Evolutionary conservation across 2,329 filamentous ascomycete genomes (phyloP).

Genomic region (Pseudogymnoascus sp.): DNA sequence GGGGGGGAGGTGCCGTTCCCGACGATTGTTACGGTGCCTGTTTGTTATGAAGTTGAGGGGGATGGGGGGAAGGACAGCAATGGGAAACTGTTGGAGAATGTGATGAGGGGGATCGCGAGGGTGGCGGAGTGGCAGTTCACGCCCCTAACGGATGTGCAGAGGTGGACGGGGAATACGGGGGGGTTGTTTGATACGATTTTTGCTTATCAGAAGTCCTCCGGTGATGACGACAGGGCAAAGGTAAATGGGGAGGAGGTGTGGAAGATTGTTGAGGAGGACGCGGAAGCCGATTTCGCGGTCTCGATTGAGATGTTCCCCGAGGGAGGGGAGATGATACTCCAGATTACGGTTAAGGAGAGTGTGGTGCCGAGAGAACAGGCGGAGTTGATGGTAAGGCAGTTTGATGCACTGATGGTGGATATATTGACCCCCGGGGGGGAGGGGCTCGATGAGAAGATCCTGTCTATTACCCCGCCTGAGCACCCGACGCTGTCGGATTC

Average conservation of each 20-base stretch:
- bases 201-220: conserved; percentile 62
- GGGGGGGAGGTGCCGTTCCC: conserved; percentile 63
- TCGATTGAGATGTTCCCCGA: conserved; percentile 70
- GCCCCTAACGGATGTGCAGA: conserved; percentile 65
- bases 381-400: conserved; percentile 58
- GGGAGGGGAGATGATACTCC: conserved; percentile 46
- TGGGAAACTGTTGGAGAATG: conserved; percentile 44
- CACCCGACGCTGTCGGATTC: conserved; percentile 47
- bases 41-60: conserved; percentile 49
- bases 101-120: conserved; percentile 58
- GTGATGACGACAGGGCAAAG: background rate
- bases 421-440: conserved; percentile 35
- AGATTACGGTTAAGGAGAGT: conserved; percentile 58
- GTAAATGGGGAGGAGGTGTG: conserved; percentile 39
- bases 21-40: conserved; percentile 73
- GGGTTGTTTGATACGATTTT: conserved; percentile 78
- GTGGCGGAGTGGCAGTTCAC: conserved; percentile 65
- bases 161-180: conserved; percentile 58
- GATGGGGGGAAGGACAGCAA: conserved; percentile 23
- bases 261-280: conserved; percentile 56
- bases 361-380: conserved; percentile 65
- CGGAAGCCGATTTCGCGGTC: conserved; percentile 67
- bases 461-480: conserved; percentile 61
- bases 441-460: conserved; percentile 31
- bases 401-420: conserved; percentile 58